A percentile compares a stretch with the other conserved stretches of the same genome.
phyloP scores from a whole-genome alignment of 1,139 yeast genomes.

The Candida frijolesensis region DNA sequence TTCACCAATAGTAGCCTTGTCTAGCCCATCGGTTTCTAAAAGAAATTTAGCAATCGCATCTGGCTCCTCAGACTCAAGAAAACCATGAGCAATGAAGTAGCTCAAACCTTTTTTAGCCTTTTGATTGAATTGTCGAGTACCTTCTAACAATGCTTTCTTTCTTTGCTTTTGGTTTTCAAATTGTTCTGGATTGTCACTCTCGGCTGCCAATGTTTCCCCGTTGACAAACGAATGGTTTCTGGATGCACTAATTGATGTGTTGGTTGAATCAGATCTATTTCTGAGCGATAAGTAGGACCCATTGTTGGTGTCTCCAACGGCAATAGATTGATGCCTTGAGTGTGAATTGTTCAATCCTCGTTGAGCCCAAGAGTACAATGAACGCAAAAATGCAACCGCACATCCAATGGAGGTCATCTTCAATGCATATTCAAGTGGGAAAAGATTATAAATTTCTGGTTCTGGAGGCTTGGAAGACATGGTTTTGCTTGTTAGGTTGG shows the following conservation, averaged over 20 bases:
- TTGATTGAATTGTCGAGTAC: slow-evolving; percentile 76
- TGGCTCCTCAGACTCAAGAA: slow-evolving; percentile 65
- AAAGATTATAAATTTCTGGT: slow-evolving; percentile 54
- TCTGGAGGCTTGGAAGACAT: slow-evolving; percentile 64
- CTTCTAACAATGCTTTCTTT: slow-evolving; percentile 79
- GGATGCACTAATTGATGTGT: slow-evolving; percentile 29
- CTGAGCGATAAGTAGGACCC: slow-evolving; percentile 28
- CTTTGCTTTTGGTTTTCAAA: slow-evolving; percentile 84
- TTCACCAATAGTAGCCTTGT: slow-evolving; percentile 86
- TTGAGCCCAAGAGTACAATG: slow-evolving; percentile 88
- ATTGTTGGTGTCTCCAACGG: slow-evolving; percentile 14
- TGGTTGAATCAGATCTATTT: slow-evolving; percentile 46
- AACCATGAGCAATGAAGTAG: slow-evolving; percentile 60
- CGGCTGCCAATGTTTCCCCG: slow-evolving; percentile 27
- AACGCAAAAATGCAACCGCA: slow-evolving; percentile 78
- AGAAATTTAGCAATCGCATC: slow-evolving; percentile 73
- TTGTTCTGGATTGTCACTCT: slow-evolving; percentile 75
- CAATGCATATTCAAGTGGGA: slow-evolving; percentile 80
- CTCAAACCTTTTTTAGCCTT: slow-evolving; percentile 82
- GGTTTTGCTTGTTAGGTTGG: slow-evolving; percentile 73
- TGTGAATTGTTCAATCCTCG: slow-evolving; percentile 47
- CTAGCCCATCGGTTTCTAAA: slow-evolving; percentile 76
- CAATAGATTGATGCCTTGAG: background rate
- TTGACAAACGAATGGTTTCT: slow-evolving; percentile 37
- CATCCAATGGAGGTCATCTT: slow-evolving; percentile 81